Percentiles rank a stretch among this genome's conserved stretches.
phyloP scores from a whole-genome alignment of 2,329 filamentous ascomycete genomes.

The Alternaria sp. region DNA sequence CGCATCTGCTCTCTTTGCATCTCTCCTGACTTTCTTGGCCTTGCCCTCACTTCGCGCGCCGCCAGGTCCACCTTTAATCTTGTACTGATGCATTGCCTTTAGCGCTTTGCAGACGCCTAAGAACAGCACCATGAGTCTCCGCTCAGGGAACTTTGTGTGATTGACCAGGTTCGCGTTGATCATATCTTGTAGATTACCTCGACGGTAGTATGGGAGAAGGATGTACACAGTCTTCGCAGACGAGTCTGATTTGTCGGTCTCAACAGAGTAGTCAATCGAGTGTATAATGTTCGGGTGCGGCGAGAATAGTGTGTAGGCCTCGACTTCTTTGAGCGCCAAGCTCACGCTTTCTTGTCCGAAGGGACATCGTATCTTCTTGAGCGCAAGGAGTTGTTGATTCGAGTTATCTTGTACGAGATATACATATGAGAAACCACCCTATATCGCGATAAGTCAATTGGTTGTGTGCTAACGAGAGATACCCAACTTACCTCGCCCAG shows the following conservation, averaged over 20 bases:
- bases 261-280: constrained; percentile 82
- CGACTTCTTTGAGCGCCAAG: constrained; percentile 94
- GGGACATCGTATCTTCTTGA: constrained; percentile 99
- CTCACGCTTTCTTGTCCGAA: constrained; percentile 97
- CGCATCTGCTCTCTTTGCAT: constrained; percentile 65
- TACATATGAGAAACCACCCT: constrained; percentile 98
- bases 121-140: constrained; percentile 87
- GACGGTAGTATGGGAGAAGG: constrained; percentile 90
- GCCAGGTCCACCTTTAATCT: constrained; percentile 66
- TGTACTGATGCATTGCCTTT: constrained; percentile 90
- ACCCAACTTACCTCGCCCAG: constrained; percentile 79
- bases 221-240: constrained; percentile 95
- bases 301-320: constrained; percentile 91
- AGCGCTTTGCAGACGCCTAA: constrained; percentile 90
- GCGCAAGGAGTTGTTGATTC: constrained; percentile 84
- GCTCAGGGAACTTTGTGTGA: constrained; percentile 88
- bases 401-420: constrained; percentile 95
- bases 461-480: not conserved
- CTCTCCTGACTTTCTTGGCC: constrained; percentile 63
- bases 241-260: constrained; percentile 72
- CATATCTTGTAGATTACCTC: constrained; percentile 95
- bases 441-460: constrained; percentile 9
- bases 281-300: constrained; percentile 87
- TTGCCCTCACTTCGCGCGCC: constrained; percentile 61
- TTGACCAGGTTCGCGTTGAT: constrained; percentile 99